phyloP scores from a whole-genome alignment of 2,329 filamentous ascomycete species.

The Colletotrichum endophyticum region DNA sequence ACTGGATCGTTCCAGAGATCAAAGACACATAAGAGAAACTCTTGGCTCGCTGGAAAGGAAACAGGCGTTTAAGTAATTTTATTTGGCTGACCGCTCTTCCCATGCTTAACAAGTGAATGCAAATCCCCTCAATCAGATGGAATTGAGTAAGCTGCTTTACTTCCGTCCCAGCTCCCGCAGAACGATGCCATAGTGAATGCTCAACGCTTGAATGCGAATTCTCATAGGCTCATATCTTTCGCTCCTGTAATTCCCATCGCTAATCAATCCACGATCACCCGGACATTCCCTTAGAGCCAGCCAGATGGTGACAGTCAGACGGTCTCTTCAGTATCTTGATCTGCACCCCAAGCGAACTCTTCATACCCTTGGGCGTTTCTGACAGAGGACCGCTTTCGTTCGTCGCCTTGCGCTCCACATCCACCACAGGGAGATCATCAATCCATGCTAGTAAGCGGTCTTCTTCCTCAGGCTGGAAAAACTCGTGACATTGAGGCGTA shows the following conservation, averaged over 20 bases:
- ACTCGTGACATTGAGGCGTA: neutral
- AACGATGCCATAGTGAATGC: neutral
- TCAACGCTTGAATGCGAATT: neutral
- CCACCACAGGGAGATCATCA: neutral
- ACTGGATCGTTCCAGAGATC: neutral
- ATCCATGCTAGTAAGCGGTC: neutral
- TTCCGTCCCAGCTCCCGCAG: neutral
- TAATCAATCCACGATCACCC: neutral
- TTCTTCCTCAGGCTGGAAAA: neutral
- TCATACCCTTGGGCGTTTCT: neutral
- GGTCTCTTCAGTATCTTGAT: neutral
- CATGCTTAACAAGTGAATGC: neutral
- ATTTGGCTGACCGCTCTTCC: neutral
- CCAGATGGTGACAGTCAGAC: neutral
- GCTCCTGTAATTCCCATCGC: neutral
- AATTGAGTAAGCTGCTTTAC: neutral
- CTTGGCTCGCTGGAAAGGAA: rapidly evolving
- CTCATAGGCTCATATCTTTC: neutral
- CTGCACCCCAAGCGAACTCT: neutral
- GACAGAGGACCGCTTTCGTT: neutral
- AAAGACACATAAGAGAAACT: neutral
- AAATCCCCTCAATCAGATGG: neutral
- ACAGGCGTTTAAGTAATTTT: neutral
- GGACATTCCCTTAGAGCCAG: neutral
- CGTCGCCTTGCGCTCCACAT: neutral